Evolutionary conservation across 257 asterid genomes (phyloP), one percentile per base, ranked within the genome.

Genomic region (Solanum sitiens): DNA sequence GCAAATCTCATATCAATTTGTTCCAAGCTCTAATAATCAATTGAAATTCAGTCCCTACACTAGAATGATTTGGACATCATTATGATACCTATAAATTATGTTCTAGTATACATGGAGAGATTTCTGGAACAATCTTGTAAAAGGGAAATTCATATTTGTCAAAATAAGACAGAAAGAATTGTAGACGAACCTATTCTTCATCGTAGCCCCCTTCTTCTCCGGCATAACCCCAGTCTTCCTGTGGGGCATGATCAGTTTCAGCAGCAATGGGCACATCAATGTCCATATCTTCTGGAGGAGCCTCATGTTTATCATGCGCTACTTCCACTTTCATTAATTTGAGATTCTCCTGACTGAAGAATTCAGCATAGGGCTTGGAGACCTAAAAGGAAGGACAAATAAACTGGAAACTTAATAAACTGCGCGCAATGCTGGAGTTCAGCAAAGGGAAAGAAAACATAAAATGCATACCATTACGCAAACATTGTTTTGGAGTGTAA

Each of bases 301-400:
- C 88, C 45, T 89, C 91, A 2, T 4, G 82, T 20, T 47, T 75
- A 33, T 90, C 92, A 5, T 88, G 91, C 87, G 7, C 21, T 11
- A 89, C 39, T 59, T 89, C 93, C 85, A 10, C 91, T 91, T 90
- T 91, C 94, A 91, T 88, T 56, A 87, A 45, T 84, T 91, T 91
- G 42, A 96, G 95, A 79, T 86, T 92, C 8, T 87, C 89, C 7
- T 94, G 94, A 39, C 91, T 90, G 92, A 96, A 95, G 90, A 92
- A 94, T 61, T 95, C 91, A 0, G 84, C 30, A 86, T 94, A 96
- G n/a, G 99, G 99, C 92, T 95, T 94, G 32, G 98, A 91, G 56
- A 96, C 98, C 99, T 96, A 35, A 32, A 5, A 56, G 56, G 65
- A 63, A 50, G 33, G 85, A 13, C 37, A 35, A 37, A 37, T 87